phyloP scores from a whole-genome alignment of 176 grass and related monocot species.

The Poa annua region DNA sequence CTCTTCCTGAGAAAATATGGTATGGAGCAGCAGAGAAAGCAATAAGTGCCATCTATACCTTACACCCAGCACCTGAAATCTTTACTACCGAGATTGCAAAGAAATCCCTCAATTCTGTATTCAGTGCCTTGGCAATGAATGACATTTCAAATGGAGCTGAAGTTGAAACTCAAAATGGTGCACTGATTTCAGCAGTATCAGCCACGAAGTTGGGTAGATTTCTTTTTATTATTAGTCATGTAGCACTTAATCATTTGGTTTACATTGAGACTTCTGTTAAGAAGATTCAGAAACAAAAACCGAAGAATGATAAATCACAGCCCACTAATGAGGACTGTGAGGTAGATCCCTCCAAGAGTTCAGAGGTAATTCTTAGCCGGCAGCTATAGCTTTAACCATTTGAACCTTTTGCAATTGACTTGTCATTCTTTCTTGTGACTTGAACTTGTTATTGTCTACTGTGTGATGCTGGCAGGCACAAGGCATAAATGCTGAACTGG shows the following conservation, averaged over 20 bases:
- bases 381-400: constrained; percentile 26
- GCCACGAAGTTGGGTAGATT: constrained; percentile 82
- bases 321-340: constrained; percentile 37
- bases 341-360: constrained; percentile 45
- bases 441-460: constrained; percentile 26
- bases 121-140: constrained; percentile 43
- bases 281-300: constrained; percentile 87
- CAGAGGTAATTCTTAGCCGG: constrained; percentile 55
- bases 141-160: constrained; percentile 44
- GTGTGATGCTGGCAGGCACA: constrained; percentile 45
- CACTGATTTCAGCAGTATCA: constrained; percentile 51
- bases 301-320: constrained; percentile 68
- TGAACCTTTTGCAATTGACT: background rate
- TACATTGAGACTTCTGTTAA: constrained; percentile 84
- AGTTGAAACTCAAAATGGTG: constrained; percentile 33
- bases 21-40: constrained; percentile 86
- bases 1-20: constrained; percentile 88
- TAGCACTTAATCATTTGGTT: constrained; percentile 90
- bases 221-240: constrained; percentile 84
- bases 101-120: constrained; percentile 72
- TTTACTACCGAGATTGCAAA: constrained; percentile 82
- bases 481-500: constrained; percentile 94
- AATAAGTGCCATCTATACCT: constrained; percentile 71
- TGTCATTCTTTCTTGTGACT: constrained; percentile 33
- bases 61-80: constrained; percentile 78